These are phyloP conservation scores for Pseudozyma pruni DNA, from an alignment of 1,284 basidiomycete genomes.

Conservation along the genomic window DNA sequence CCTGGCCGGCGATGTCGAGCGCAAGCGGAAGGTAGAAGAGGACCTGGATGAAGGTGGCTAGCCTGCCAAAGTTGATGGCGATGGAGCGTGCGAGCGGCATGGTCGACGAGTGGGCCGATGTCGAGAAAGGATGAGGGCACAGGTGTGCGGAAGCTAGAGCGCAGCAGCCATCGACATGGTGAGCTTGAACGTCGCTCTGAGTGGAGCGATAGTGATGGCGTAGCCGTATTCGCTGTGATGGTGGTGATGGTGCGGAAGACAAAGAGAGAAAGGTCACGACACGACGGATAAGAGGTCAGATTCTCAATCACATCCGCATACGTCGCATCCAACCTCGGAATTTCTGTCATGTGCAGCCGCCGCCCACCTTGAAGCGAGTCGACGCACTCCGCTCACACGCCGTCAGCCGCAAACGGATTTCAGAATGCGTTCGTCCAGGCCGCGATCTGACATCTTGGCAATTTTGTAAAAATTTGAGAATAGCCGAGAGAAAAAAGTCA, in stretches of 20 bases:
- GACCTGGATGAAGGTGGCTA: slow-evolving; percentile 62
- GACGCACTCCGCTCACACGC: too few relatives aligned
- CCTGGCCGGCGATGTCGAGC: slow-evolving; percentile 65
- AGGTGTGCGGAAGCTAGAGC: not conserved
- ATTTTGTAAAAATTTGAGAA: slow-evolving; percentile 16
- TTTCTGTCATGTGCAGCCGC: too few relatives aligned
- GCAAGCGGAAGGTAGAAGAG: slow-evolving; percentile 65
- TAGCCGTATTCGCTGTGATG: not conserved
- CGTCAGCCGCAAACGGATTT: too few relatives aligned
- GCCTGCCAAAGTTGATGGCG: slow-evolving; percentile 52
- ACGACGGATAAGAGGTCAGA: slow-evolving; percentile 1
- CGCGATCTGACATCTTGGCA: not conserved
- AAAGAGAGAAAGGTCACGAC: not conserved
- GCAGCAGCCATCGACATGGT: slow-evolving; percentile 8
- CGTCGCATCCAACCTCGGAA: too few relatives aligned
- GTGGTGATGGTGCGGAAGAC: not conserved
- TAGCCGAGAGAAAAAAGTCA: slow-evolving; percentile 19
- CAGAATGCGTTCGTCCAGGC: too few relatives aligned
- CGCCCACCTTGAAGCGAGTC: too few relatives aligned
- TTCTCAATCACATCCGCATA: not conserved
- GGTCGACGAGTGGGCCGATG: not conserved
- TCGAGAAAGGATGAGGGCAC: not conserved
- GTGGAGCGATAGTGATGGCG: not conserved
- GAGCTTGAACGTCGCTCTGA: too few relatives aligned
- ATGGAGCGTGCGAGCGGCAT: slow-evolving; percentile 46